phyloP scores from a whole-genome alignment of 495 filamentous ascomycete species.

The Neurospora terricola region DNA sequence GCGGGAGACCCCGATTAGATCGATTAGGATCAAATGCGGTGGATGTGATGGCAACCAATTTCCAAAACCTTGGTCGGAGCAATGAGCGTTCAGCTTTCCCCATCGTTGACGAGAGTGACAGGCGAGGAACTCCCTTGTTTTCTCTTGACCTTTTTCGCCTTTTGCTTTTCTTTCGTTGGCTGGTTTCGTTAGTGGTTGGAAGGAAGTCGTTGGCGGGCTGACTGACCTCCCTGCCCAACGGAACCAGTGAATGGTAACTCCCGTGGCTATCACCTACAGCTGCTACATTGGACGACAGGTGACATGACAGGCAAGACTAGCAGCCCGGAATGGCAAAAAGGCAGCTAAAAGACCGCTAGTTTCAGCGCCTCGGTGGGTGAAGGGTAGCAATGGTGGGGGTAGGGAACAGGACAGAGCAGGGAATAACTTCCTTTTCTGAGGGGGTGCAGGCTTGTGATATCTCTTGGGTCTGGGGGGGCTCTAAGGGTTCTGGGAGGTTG shows the following conservation, averaged over 20 bases:
- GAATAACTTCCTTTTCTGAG: neutral
- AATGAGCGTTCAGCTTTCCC: conserved; percentile 7
- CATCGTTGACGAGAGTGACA: neutral
- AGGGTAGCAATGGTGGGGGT: neutral
- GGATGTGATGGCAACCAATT: neutral
- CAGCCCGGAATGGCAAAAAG: neutral
- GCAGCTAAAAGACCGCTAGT: neutral
- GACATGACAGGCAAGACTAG: neutral
- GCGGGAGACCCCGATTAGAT: conserved; percentile 12
- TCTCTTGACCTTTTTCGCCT: neutral
- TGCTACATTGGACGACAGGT: neutral
- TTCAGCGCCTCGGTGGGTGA: neutral
- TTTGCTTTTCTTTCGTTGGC: neutral
- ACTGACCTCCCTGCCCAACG: neutral
- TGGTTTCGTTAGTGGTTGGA: neutral
- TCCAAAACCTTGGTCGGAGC: conserved; percentile 16
- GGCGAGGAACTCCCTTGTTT: neutral
- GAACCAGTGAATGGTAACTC: neutral
- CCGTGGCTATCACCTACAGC: neutral
- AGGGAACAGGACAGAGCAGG: neutral
- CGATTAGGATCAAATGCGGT: neutral
- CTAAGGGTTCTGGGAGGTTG: neutral
- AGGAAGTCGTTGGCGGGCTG: neutral
- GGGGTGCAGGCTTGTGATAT: neutral
- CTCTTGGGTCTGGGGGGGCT: neutral